Percentiles rank a stretch among this genome's conserved stretches.
Conservation (phyloP, 306 rosid species). For the Crotalaria pallida region DNA sequence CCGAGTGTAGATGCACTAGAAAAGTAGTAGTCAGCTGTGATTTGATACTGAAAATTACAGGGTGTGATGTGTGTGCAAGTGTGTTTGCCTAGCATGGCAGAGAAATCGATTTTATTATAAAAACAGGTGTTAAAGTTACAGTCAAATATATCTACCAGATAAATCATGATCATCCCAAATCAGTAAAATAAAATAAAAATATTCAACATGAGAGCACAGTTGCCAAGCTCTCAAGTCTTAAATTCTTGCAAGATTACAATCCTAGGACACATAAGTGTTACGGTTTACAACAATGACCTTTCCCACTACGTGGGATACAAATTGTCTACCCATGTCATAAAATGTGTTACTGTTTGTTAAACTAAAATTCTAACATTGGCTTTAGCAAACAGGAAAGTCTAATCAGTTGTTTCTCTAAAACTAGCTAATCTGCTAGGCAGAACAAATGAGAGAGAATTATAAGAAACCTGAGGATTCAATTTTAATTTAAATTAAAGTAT, state of each 20-base stretch:
- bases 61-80: not conserved
- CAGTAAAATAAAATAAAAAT: not conserved
- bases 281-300: not conserved
- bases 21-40: not conserved
- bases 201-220: not conserved
- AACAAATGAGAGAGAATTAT: not conserved
- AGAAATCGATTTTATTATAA: not conserved
- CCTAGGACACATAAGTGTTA: not conserved
- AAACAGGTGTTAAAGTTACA: not conserved
- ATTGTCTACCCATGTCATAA: not conserved
- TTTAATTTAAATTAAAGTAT: not conserved
- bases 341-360: not conserved
- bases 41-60: not conserved
- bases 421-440: not conserved
- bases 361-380: not conserved
- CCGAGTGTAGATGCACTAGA: not conserved
- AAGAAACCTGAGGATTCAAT: not conserved
- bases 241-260: not conserved
- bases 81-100: not conserved
- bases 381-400: not conserved
- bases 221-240: not conserved
- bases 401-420: not conserved
- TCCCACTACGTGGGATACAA: not conserved
- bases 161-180: not conserved
- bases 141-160: not conserved